These are phyloP conservation scores for Letharia columbiana DNA, from an alignment of 495 filamentous ascomycete genomes.

Conservation along the genomic window DNA sequence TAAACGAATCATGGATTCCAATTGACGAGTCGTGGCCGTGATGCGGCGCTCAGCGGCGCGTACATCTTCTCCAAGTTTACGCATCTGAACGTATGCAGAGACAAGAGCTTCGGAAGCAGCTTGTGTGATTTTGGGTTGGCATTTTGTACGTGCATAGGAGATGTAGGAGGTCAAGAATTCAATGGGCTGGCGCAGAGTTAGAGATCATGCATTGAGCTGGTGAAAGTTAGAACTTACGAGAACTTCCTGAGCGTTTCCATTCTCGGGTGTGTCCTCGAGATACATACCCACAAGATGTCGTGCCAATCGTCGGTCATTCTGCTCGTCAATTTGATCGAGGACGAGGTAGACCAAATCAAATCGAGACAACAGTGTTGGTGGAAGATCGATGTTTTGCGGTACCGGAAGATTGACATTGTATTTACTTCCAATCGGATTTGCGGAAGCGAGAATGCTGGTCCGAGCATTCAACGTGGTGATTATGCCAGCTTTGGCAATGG, in stretches of 20 bases:
- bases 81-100: slow-evolving; percentile 88
- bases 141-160: slow-evolving; percentile 84
- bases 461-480: slow-evolving; percentile 96
- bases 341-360: slow-evolving; percentile 97
- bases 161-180: slow-evolving; percentile 96
- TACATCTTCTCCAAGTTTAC: slow-evolving; percentile 89
- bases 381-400: slow-evolving; percentile 95
- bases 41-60: slow-evolving; percentile 89
- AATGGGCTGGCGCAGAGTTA: slow-evolving; percentile 52
- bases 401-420: slow-evolving; percentile 95
- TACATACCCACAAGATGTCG: slow-evolving; percentile 96
- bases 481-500: slow-evolving; percentile 96
- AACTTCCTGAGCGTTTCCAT: slow-evolving; percentile 67
- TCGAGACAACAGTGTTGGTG: slow-evolving; percentile 85
- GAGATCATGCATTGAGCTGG: slow-evolving; percentile 3
- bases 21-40: slow-evolving; percentile 89
- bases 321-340: slow-evolving; percentile 85
- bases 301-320: slow-evolving; percentile 75
- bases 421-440: slow-evolving; percentile 94
- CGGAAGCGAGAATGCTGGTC: slow-evolving; percentile 88
- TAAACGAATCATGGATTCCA: slow-evolving; percentile 95
- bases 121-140: slow-evolving; percentile 70
- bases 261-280: slow-evolving; percentile 83
- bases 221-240: slow-evolving; percentile 50
- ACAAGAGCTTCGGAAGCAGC: slow-evolving; percentile 74